Evolutionary conservation across 306 rosid species (phyloP).

Genomic region (Senna siamea): DNA sequence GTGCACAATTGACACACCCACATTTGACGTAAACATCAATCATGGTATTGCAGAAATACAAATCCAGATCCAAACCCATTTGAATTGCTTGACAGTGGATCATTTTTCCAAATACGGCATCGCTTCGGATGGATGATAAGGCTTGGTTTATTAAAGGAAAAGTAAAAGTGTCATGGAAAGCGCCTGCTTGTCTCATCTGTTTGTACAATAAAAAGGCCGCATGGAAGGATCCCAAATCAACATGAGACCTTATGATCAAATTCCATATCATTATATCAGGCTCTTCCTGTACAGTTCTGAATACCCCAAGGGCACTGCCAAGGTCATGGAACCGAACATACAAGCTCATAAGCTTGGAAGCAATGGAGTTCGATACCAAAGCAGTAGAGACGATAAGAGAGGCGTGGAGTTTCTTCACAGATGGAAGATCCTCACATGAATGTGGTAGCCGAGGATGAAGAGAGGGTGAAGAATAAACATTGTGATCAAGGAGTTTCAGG

Average conservation of each 20-base stretch:
- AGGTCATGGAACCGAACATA: constrained; percentile 45
- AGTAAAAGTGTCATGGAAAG: constrained; percentile 50
- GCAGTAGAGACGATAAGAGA: constrained; percentile 43
- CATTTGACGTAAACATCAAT: constrained; percentile 54
- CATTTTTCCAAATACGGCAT: constrained; percentile 49
- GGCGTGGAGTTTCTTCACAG: constrained; percentile 45
- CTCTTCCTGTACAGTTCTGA: constrained; percentile 25
- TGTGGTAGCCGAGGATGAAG: constrained; percentile 13
- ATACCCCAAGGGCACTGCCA: constrained; percentile 41
- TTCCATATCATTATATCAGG: constrained; percentile 52
- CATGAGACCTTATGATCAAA: constrained; percentile 44
- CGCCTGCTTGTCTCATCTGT: constrained; percentile 50
- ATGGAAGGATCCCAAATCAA: constrained; percentile 44
- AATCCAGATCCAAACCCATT: constrained; percentile 53
- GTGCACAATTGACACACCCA: constrained; percentile 30
- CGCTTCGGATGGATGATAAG: constrained; percentile 33
- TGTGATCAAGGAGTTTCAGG: constrained; percentile 40
- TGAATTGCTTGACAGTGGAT: constrained; percentile 53
- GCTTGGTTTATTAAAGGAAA: constrained; percentile 52
- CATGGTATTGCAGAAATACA: constrained; percentile 62
- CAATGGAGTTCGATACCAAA: constrained; percentile 14
- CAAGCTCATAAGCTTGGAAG: constrained; percentile 36
- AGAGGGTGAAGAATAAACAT: constrained; percentile 1
- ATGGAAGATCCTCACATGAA: constrained; percentile 42
- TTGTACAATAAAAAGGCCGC: constrained; percentile 47